phyloP scores from a whole-genome alignment of 371 early-diverging fungal genomes.

The Rhizopus delemar region DNA sequence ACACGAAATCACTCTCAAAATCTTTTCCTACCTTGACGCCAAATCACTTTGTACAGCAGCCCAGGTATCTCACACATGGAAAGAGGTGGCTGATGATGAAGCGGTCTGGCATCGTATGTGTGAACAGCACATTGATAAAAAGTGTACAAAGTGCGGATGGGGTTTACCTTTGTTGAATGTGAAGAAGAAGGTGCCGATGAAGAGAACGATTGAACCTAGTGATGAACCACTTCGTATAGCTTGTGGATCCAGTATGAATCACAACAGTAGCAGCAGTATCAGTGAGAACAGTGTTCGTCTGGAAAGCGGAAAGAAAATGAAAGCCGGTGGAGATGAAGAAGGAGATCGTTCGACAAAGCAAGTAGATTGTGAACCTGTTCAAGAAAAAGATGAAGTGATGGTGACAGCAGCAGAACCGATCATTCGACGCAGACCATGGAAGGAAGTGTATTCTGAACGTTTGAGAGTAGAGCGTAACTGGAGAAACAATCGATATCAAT shows the following conservation, averaged over 20 bases:
- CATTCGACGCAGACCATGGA: slow-evolving; percentile 67
- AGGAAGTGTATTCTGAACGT: slow-evolving; percentile 81
- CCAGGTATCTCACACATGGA: slow-evolving; percentile 81
- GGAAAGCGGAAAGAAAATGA: too few species aligned
- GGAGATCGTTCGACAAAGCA: not conserved
- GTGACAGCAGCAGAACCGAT: not conserved
- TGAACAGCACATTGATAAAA: slow-evolving; percentile 91
- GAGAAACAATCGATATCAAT: slow-evolving; percentile 71
- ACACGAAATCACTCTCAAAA: slow-evolving; percentile 73
- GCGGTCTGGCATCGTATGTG: slow-evolving; percentile 93
- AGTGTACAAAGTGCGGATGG: slow-evolving; percentile 94
- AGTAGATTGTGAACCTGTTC: not conserved
- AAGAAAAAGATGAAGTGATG: too few species aligned
- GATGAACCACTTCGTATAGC: slow-evolving; percentile 19
- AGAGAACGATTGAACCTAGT: slow-evolving; percentile 18
- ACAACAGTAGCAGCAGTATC: not conserved
- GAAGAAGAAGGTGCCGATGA: slow-evolving; percentile 25
- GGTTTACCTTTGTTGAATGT: slow-evolving; percentile 73
- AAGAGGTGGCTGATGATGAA: slow-evolving; percentile 81
- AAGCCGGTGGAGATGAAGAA: too few species aligned
- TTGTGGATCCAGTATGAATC: slow-evolving; percentile 14
- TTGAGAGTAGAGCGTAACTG: slow-evolving; percentile 83
- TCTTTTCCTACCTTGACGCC: slow-evolving; percentile 87
- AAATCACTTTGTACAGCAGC: slow-evolving; percentile 83
- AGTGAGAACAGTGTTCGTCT: not conserved